These are phyloP conservation scores for Rhizophagus prolifer DNA, from an alignment of 192 early-diverging fungal genomes.

Conservation along the genomic window DNA sequence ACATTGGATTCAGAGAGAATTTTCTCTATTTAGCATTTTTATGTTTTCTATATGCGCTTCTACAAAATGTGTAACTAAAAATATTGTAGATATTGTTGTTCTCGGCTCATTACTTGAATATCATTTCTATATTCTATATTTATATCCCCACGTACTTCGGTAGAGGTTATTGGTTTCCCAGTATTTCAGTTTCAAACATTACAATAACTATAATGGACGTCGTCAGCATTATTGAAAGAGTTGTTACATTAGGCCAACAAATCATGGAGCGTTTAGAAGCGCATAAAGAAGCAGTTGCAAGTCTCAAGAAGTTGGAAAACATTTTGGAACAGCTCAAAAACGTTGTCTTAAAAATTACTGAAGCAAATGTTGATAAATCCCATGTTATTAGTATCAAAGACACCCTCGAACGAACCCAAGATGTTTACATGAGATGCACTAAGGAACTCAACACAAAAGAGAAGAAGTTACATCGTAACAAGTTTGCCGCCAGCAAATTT, in stretches of 20 bases:
- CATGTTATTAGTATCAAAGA: constrained; percentile 8
- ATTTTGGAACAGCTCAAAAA: constrained; percentile 14
- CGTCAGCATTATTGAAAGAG: constrained; percentile 5
- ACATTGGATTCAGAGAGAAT: too few relatives aligned
- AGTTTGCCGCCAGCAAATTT: not conserved
- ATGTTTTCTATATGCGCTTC: too few relatives aligned
- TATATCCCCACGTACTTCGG: too few relatives aligned
- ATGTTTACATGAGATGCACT: not conserved
- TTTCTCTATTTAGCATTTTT: too few relatives aligned
- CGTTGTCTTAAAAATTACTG: not conserved
- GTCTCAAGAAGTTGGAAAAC: constrained; percentile 9
- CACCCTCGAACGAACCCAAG: not conserved
- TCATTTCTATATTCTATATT: too few relatives aligned
- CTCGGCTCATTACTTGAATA: too few relatives aligned
- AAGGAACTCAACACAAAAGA: constrained; percentile 4
- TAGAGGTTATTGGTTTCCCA: too few relatives aligned
- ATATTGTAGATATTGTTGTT: too few relatives aligned
- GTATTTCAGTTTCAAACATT: not conserved
- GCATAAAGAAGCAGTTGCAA: constrained; percentile 9
- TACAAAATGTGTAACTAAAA: too few relatives aligned
- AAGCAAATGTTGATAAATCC: not conserved
- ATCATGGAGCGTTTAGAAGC: constrained; percentile 6
- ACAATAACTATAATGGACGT: constrained; percentile 13
- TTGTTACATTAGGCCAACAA: constrained; percentile 3
- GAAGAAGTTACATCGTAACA: not conserved